These are phyloP conservation scores for Aureobasidium sp. DNA, from an alignment of 2,329 filamentous ascomycete genomes.

Conservation along the genomic window DNA sequence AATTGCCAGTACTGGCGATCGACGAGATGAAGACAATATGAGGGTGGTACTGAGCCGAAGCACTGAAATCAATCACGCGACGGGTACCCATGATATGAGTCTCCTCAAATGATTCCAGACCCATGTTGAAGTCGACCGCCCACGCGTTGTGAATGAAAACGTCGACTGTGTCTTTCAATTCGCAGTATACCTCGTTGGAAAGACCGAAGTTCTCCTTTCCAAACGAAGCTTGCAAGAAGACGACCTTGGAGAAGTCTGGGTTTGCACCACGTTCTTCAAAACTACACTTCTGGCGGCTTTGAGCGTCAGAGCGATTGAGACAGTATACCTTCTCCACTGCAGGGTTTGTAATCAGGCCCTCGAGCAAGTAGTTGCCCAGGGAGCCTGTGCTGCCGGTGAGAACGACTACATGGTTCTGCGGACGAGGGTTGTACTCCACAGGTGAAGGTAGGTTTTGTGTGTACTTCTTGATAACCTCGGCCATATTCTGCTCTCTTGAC, in stretches of 20 bases:
- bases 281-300: slow-evolving; percentile 20
- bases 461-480: slow-evolving; percentile 27
- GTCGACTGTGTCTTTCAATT: slow-evolving; percentile 21
- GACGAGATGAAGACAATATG: slow-evolving; percentile 34
- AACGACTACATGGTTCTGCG: slow-evolving; percentile 23
- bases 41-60: slow-evolving; percentile 21
- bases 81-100: slow-evolving; percentile 27
- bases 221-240: slow-evolving; percentile 24
- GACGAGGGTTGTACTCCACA: background rate
- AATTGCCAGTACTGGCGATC: slow-evolving; percentile 30
- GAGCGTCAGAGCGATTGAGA: slow-evolving; percentile 25
- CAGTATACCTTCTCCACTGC: slow-evolving; percentile 26
- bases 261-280: slow-evolving; percentile 21
- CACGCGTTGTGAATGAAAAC: slow-evolving; percentile 33
- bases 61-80: slow-evolving; percentile 24
- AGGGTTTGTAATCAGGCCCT: slow-evolving; percentile 23
- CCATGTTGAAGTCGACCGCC: slow-evolving; percentile 34
- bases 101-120: slow-evolving; percentile 26
- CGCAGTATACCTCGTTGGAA: slow-evolving; percentile 18
- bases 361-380: slow-evolving; percentile 29
- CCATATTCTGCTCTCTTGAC: slow-evolving; percentile 22
- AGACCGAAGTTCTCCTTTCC: slow-evolving; percentile 24
- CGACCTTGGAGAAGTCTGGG: slow-evolving; percentile 23
- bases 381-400: slow-evolving; percentile 32
- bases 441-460: slow-evolving; percentile 19